Conservation (phyloP, 345 rosid genomes). For the Ceriops tagal region DNA sequence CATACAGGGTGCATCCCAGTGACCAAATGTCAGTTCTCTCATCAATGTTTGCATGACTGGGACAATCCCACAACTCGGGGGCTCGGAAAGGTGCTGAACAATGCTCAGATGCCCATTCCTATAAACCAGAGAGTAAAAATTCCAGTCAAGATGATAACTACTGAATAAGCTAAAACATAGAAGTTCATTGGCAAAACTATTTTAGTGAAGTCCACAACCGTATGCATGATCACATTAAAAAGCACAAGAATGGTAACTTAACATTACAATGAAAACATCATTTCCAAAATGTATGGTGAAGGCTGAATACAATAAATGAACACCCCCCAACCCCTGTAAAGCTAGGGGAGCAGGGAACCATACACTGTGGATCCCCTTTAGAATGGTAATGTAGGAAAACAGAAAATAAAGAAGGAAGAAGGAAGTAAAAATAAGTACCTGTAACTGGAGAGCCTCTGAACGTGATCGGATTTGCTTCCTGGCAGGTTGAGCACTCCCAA, state of each 20-base stretch:
- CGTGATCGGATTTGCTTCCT: slow-evolving; percentile 85
- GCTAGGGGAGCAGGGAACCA: no score
- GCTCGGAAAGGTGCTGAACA: slow-evolving; percentile 97
- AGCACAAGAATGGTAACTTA: not conserved
- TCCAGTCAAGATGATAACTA: slow-evolving; percentile 4
- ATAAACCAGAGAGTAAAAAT: slow-evolving; percentile 8
- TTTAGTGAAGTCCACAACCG: not conserved
- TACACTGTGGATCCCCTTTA: no score
- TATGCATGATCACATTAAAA: not conserved
- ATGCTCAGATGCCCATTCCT: slow-evolving; percentile 99
- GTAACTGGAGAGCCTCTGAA: slow-evolving; percentile 86
- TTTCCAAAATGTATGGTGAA: no score
- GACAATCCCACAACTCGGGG: slow-evolving; percentile 99
- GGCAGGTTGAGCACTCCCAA: slow-evolving; percentile 89
- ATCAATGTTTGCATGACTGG: slow-evolving; percentile 88
- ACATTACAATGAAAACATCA: no score
- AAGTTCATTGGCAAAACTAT: not conserved
- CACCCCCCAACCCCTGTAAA: no score
- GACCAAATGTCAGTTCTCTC: slow-evolving; percentile 99
- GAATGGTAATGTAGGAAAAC: not conserved
- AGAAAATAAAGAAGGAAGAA: not conserved
- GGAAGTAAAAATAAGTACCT: slow-evolving; percentile 43
- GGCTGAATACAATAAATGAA: no score
- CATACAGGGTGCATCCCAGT: slow-evolving; percentile 93
- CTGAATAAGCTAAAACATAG: not conserved